These are phyloP conservation scores for Fusarium clavum DNA, from an alignment of 2,329 filamentous ascomycete genomes.

Conservation along the genomic window DNA sequence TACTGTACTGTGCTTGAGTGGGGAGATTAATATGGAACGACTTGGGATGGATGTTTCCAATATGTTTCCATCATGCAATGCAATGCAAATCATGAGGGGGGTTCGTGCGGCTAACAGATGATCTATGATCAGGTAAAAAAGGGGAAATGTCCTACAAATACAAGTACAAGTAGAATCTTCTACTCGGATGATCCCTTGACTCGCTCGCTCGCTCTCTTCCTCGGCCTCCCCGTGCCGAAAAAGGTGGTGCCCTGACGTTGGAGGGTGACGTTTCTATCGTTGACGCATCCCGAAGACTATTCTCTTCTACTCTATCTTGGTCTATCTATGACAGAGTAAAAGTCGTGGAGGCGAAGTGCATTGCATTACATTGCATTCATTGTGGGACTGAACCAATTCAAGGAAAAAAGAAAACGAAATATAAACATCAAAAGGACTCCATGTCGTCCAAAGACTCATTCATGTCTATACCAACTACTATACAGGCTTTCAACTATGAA, in stretches of 20 bases:
- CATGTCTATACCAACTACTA: neutral
- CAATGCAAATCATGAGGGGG: constrained; percentile 6
- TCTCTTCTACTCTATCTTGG: neutral
- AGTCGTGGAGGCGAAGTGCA: neutral
- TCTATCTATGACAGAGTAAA: constrained; percentile 17
- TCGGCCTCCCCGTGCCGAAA: constrained; percentile 36
- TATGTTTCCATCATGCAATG: constrained; percentile 20
- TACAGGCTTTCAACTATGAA: constrained; percentile 51
- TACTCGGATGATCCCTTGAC: constrained; percentile 9
- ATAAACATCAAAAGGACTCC: neutral
- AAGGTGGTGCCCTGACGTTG: constrained; percentile 37
- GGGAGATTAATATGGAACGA: neutral
- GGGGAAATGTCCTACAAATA: neutral
- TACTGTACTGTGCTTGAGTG: neutral
- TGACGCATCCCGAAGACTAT: constrained; percentile 25
- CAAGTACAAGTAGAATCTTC: neutral
- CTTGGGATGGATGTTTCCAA: constrained; percentile 8
- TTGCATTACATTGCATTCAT: neutral
- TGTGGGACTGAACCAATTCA: neutral
- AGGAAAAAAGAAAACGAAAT: neutral
- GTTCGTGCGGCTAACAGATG: constrained; percentile 9
- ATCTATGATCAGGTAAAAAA: neutral
- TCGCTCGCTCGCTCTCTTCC: neutral
- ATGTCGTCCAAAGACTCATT: neutral
- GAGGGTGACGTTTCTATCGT: constrained; percentile 22